A percentile compares a stretch with the other conserved stretches of the same genome.
Conservation (phyloP, 768 basidiomycete genomes). For the Cystofilobasidium macerans region DNA sequence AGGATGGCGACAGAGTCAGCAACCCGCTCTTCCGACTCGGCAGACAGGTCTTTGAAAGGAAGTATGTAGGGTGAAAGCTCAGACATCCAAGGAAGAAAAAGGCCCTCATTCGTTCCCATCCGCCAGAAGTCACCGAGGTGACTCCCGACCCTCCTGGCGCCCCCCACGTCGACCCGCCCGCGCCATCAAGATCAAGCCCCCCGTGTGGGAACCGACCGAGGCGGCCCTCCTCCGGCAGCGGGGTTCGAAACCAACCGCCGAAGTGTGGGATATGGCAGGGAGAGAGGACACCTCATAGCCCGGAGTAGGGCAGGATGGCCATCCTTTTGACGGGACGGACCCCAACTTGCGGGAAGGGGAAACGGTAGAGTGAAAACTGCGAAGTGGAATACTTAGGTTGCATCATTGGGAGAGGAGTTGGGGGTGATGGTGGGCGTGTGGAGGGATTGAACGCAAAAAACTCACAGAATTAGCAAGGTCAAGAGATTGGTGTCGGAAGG, state of each 20-base stretch:
- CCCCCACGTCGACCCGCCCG: conserved; percentile 13
- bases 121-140: not conserved
- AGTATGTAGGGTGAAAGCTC: not conserved
- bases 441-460: not conserved
- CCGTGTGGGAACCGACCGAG: conserved; percentile 13
- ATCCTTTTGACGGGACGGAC: conserved; percentile 5
- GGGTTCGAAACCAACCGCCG: conserved; percentile 18
- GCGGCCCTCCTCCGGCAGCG: conserved; percentile 15
- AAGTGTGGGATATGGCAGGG: not conserved
- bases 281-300: conserved; percentile 2
- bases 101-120: conserved; percentile 13
- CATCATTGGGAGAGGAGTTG: not conserved
- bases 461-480: not conserved
- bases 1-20: no score
- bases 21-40: no score
- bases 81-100: conserved; percentile 18
- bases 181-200: conserved; percentile 17
- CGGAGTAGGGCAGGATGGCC: conserved; percentile 6
- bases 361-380: conserved; percentile 26
- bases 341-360: conserved; percentile 20
- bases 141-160: not conserved
- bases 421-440: conserved; percentile 1
- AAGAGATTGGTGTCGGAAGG: not conserved
- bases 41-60: no score
- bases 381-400: conserved; percentile 18